Evolutionary conservation across 2,329 filamentous ascomycete genomes (phyloP).

Genomic region (Penicillium decumbens): DNA sequence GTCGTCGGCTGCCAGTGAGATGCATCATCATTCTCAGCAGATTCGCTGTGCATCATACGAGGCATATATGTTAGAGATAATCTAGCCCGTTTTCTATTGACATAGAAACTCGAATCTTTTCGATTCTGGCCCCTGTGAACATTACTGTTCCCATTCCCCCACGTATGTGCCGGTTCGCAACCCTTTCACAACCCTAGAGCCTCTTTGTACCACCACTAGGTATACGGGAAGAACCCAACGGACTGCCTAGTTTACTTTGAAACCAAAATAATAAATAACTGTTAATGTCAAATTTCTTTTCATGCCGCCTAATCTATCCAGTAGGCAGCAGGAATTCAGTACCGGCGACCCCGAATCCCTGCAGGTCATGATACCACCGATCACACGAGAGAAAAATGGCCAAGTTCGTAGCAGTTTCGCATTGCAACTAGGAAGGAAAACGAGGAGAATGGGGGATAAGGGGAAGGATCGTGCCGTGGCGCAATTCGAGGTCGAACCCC

Average conservation of each 20-base stretch:
- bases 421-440: conserved; percentile 34
- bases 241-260: not conserved
- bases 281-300: not conserved
- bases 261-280: not conserved
- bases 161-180: not conserved
- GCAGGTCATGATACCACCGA: not conserved
- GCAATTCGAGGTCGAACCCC: conserved; percentile 20
- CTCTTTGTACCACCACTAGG: not conserved
- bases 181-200: not conserved
- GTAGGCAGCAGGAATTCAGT: conserved; percentile 25
- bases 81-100: not conserved
- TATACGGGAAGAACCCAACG: not conserved
- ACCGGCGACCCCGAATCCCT: conserved; percentile 23
- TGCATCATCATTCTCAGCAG: conserved; percentile 21
- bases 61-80: too few relatives aligned
- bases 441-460: conserved; percentile 28
- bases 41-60: not conserved
- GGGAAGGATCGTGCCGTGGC: conserved; percentile 26
- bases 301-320: conserved; percentile 9
- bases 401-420: conserved; percentile 36
- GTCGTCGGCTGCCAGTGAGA: conserved; percentile 16
- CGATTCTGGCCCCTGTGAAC: not conserved
- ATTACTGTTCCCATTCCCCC: not conserved
- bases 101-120: not conserved
- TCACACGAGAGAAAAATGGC: conserved; percentile 17